Base-by-base conservation (phyloP, 2,329 filamentous ascomycete genomes). In the Alternaria alternata region DNA sequence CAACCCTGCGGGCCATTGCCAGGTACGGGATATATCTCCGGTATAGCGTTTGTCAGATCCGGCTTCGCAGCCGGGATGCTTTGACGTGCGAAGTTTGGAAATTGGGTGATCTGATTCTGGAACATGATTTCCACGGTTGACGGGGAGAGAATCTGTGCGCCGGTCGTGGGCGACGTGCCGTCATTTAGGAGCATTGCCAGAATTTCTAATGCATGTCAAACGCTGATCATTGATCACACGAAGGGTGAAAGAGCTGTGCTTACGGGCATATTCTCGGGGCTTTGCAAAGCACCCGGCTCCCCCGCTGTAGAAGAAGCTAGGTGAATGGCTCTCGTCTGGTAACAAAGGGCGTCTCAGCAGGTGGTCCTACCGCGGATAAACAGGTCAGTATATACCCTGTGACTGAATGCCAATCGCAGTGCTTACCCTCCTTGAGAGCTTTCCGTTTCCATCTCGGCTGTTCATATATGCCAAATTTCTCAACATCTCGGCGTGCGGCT, bases 1-100 rank as follows among this genome's bases (percentile, higher is more conserved):
- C 53, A 59, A 49, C 44, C 38, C 30, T 59, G 30, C 20, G 39
- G 43, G 14, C 38, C 43, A 18, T 46, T 46, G 20, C 52, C 41
- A 30, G 52, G 52, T 24, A 39, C 39, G 24, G 39, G 46, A 41
- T 34, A 32, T 26, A 59, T 56, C 30, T 56, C 43, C 7, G 46
- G 28, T 14, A 51, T 51, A 32, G 57, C 39, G 46, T 55, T 51
- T 18, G 22, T 51, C 44, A 46, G 36, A 32, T 51, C 24, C 7
- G 44, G 46, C 30, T 44, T 18, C n/a, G 24, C 32, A 30, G 18
- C 44, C 30, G 46, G 57, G 32, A 46, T 59, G 12, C 46, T 43
- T 20, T 56, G 24, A 26, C 24, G 22, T 30, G 43, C 28, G 24
- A 56, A 43, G 18, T 42, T 3, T 16, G 41, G 38, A 32, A 49